Conservation (phyloP, 495 filamentous ascomycete species). For the Chaetomium tenue region DNA sequence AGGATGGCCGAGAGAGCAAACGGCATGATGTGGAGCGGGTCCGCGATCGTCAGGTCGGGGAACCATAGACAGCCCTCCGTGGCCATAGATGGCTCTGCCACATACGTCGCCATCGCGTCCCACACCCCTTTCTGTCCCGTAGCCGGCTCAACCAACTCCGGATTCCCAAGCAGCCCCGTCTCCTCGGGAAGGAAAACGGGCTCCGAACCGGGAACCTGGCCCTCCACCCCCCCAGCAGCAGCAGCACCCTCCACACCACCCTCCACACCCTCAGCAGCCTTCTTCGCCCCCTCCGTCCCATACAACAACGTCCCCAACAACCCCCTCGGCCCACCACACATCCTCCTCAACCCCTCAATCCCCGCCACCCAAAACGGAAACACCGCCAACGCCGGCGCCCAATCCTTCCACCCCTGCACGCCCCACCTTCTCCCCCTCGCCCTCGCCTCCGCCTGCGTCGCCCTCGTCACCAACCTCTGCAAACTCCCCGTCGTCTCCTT, state of each 20-base stretch:
- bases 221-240: slow-evolving; percentile 4
- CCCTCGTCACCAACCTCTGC: too few relatives aligned
- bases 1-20: slow-evolving; percentile 52
- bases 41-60: slow-evolving; percentile 66
- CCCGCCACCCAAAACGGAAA: slow-evolving; percentile 67
- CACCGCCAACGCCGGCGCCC: slow-evolving; percentile 43
- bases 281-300: slow-evolving; percentile 20
- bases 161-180: background rate
- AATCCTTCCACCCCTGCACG: slow-evolving; percentile 53
- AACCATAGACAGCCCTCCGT: slow-evolving; percentile 84
- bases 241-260: slow-evolving; percentile 11
- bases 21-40: slow-evolving; percentile 68
- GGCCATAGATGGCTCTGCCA: slow-evolving; percentile 34
- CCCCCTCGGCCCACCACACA: slow-evolving; percentile 58
- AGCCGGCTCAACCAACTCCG: background rate
- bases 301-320: slow-evolving; percentile 47
- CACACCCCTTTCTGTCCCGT: slow-evolving; percentile 6
- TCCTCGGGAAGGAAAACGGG: background rate
- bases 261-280: slow-evolving; percentile 3
- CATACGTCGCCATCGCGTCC: background rate
- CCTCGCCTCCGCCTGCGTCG: background rate
- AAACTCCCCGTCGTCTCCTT: background rate
- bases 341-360: slow-evolving; percentile 64
- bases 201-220: background rate
- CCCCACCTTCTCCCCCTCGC: slow-evolving; percentile 37